Base-by-base conservation (phyloP, 2,329 filamentous ascomycete genomes). In the Beauveria sp. region DNA sequence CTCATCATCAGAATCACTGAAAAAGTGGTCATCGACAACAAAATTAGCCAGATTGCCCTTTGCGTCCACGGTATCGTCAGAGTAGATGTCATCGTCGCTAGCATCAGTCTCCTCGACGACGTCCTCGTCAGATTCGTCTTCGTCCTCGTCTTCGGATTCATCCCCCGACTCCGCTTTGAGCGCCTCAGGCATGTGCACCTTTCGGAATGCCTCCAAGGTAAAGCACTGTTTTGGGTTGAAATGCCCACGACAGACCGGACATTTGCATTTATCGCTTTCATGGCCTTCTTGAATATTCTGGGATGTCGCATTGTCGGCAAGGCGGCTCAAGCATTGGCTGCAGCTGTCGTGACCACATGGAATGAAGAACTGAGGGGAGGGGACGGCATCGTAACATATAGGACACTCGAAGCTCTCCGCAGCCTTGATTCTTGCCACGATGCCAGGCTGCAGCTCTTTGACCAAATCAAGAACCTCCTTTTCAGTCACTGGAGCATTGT, bases 261-360 rank as follows among this genome's bases (percentile, higher is more conserved):
- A 97, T 70, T 83, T 88, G 43, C 84, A 78, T 61, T 77, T 76
- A 50, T 71, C 72, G 26, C 71, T 75, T 59, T 89, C 87, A 40
- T 85, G 78, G 5, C 86, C 89, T 61, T 84, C 79, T 30, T 77
- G 81, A 47, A 88, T 75, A 63, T 77, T 79, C 18, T 77, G 77
- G 59, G 79, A 76, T 2, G 79, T 74, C 3, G 86, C 73, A 48
- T 75, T 84, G 64, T 91, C 89, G 0, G 80, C 80, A 52, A 96
- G 80, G 59, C 82, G 84, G 6, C 84, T 80, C 63, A 94, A 86
- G 70, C 92, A 96, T 64, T 92, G 88, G 1, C 81, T 77, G 72
- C 92, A 96, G 26, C 86, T 85, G 63, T 87, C 84, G 69, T 96
- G 92, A 2, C 92, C 92, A 68, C 92, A 96, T 1, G 91, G 91